phyloP scores from a whole-genome alignment of 345 rosid species.

The Abelmoschus esculentus region DNA sequence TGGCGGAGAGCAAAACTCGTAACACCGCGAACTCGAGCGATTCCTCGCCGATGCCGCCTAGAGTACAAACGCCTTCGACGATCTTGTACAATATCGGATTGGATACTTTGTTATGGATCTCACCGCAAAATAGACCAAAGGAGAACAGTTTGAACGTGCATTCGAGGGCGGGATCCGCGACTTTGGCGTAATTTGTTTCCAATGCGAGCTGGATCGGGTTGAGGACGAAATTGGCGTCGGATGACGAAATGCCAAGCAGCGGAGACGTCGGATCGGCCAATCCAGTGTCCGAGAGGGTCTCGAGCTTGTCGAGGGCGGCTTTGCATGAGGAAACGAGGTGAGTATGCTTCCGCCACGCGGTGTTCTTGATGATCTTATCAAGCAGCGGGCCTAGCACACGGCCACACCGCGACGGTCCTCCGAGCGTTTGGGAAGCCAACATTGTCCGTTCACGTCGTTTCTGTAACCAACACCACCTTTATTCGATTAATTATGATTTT shows the following conservation, averaged over 20 bases:
- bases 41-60: constrained; percentile 66
- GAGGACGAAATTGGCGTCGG: constrained; percentile 59
- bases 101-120: constrained; percentile 31
- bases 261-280: constrained; percentile 39
- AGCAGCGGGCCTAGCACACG: constrained; percentile 66
- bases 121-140: constrained; percentile 54
- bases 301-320: constrained; percentile 75
- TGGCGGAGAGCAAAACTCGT: constrained; percentile 65
- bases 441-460: no score
- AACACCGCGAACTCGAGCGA: constrained; percentile 65
- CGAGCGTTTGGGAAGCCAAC: constrained; percentile 68
- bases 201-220: constrained; percentile 63
- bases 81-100: constrained; percentile 31
- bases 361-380: constrained; percentile 87
- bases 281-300: constrained; percentile 37
- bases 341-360: constrained; percentile 94
- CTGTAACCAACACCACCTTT: constrained; percentile 12
- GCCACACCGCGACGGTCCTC: constrained; percentile 78
- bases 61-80: constrained; percentile 48
- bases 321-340: constrained; percentile 81
- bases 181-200: constrained; percentile 60
- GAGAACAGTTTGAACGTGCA: constrained; percentile 75
- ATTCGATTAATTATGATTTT: not conserved
- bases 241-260: constrained; percentile 48
- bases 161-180: constrained; percentile 80